Evolutionary conservation across 208 protist genomes (phyloP).

Genomic region (Zelonia costaricensis): DNA sequence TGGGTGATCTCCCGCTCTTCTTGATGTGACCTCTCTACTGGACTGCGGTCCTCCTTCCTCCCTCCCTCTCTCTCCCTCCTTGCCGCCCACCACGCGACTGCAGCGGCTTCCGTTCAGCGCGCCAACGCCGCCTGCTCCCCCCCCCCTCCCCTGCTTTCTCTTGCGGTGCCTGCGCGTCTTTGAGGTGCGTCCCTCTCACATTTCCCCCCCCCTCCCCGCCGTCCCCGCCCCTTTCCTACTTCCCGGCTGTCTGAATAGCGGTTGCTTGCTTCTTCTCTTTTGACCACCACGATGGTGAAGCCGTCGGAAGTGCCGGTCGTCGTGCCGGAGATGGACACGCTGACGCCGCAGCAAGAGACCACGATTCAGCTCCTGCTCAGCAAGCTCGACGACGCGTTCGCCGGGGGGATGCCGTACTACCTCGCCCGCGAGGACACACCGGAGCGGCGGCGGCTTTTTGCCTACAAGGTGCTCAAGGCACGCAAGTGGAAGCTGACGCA

Average conservation of each 20-base stretch:
- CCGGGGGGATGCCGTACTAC: slow-evolving; percentile 30
- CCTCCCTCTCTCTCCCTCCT: too few species aligned
- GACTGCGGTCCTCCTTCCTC: too few species aligned
- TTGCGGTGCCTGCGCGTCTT: too few species aligned
- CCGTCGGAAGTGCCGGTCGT: slow-evolving; percentile 34
- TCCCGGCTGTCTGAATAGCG: not conserved
- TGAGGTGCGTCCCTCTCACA: too few species aligned
- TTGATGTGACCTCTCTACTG: too few species aligned
- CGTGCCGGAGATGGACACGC: slow-evolving; percentile 53
- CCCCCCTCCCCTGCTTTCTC: not conserved
- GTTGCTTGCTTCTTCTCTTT: not conserved
- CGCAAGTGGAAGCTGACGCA: slow-evolving; percentile 56
- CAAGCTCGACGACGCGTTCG: slow-evolving; percentile 22
- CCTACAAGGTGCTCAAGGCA: slow-evolving; percentile 69
- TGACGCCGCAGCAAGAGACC: slow-evolving; percentile 33
- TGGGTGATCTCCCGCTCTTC: too few species aligned
- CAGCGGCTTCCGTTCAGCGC: too few species aligned
- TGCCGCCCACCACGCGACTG: too few species aligned
- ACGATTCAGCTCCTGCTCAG: slow-evolving; percentile 37
- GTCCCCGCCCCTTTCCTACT: not conserved
- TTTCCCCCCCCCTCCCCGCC: not conserved
- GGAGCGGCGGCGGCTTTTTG: slow-evolving; percentile 40
- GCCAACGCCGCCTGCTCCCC: too few species aligned
- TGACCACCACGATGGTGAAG: slow-evolving; percentile 37
- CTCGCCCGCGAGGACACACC: slow-evolving; percentile 35